A percentile compares a stretch with the other conserved stretches of the same genome.
phyloP scores from a whole-genome alignment of 1,284 basidiomycete genomes.

The Ganoderma boninense region DNA sequence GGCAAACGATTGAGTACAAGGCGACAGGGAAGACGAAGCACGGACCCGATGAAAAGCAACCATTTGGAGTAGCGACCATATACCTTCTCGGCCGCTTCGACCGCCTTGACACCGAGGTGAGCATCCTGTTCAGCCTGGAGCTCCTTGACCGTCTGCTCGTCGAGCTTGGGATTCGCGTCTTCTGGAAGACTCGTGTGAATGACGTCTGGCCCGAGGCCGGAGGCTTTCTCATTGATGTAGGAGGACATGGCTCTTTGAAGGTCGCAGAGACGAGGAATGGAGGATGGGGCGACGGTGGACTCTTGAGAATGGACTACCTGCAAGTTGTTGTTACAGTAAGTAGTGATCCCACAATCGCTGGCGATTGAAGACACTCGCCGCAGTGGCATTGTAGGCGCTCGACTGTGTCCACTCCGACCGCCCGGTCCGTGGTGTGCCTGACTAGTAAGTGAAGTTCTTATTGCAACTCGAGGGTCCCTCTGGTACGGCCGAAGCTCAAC shows the following conservation, averaged over 20 bases:
- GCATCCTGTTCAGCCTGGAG: constrained; percentile 41
- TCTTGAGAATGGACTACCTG: too few species aligned
- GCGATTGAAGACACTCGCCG: too few species aligned
- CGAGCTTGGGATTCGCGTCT: constrained; percentile 25
- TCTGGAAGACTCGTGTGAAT: constrained; percentile 18
- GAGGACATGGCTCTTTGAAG: constrained; percentile 11
- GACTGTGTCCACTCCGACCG: too few species aligned
- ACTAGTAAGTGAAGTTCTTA: too few species aligned
- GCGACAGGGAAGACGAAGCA: neutral
- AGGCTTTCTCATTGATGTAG: constrained; percentile 20
- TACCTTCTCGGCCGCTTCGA: constrained; percentile 61
- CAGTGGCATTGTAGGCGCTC: too few species aligned
- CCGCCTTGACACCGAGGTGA: constrained; percentile 57
- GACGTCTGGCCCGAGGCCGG: neutral
- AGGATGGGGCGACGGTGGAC: too few species aligned
- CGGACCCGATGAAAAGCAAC: constrained; percentile 68
- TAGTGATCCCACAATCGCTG: too few species aligned
- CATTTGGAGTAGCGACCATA: constrained; percentile 65
- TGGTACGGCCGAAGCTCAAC: too few species aligned
- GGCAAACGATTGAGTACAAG: neutral
- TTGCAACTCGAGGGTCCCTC: too few species aligned
- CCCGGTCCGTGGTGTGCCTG: too few species aligned
- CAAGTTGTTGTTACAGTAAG: too few species aligned
- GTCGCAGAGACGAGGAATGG: neutral
- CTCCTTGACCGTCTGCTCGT: constrained; percentile 12